A percentile compares a stretch with the other conserved stretches of the same genome.
Evolutionary conservation across 768 basidiomycete genomes (phyloP).

Genomic region (Clavaria fumosa): DNA sequence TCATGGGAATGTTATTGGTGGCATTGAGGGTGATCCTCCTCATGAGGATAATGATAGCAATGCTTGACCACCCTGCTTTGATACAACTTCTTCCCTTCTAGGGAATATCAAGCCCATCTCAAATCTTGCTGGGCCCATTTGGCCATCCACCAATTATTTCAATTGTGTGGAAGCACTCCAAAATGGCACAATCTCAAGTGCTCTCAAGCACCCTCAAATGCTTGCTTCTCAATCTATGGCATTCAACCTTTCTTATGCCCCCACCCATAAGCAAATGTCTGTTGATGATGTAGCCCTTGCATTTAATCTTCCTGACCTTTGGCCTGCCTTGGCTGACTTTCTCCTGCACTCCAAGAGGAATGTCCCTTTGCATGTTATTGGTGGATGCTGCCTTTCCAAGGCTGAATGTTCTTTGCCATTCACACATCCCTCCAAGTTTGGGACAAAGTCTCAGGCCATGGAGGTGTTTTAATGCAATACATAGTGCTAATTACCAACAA

Average conservation of each 20-base stretch:
- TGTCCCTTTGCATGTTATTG: not conserved
- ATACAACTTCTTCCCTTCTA: not conserved
- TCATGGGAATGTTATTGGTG: too few relatives aligned
- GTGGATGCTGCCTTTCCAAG: conserved; percentile 3
- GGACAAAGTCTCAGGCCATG: too few relatives aligned
- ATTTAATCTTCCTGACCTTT: conserved; percentile 17
- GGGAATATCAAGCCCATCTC: not conserved
- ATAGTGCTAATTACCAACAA: too few relatives aligned
- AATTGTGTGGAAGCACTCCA: too few relatives aligned
- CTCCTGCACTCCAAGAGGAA: conserved; percentile 1
- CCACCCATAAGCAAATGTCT: conserved; percentile 10
- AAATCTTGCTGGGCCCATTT: conserved; percentile 6
- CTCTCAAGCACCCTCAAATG: conserved; percentile 8
- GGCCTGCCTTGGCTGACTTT: conserved; percentile 14
- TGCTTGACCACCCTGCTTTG: not conserved
- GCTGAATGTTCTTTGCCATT: conserved; percentile 10
- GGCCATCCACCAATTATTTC: not conserved
- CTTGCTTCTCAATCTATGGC: conserved; percentile 7
- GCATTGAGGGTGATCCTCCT: too few relatives aligned
- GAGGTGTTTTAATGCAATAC: too few relatives aligned
- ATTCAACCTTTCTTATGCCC: conserved; percentile 15
- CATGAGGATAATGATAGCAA: too few relatives aligned
- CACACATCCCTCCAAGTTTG: too few relatives aligned
- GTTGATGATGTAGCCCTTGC: conserved; percentile 13
- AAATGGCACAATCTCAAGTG: conserved; percentile 1